These are phyloP conservation scores for Pleurotus salmoneostramineus DNA, from an alignment of 768 basidiomycete genomes.

Conservation along the genomic window DNA sequence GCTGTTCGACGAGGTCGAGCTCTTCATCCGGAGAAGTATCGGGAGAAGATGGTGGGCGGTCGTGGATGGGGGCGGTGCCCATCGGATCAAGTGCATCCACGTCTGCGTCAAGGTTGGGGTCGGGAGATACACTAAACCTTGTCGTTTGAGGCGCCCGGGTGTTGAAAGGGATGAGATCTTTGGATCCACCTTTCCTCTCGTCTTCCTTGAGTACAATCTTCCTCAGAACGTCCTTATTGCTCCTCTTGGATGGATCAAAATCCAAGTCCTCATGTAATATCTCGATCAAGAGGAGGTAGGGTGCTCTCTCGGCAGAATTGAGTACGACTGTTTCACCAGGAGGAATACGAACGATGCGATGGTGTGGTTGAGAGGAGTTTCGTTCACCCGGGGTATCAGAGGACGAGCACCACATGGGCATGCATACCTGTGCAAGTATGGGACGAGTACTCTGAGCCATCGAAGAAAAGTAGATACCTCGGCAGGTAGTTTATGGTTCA, in stretches of 20 bases:
- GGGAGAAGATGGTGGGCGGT: not conserved
- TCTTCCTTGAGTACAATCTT: constrained; percentile 68
- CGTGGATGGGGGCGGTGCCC: constrained; percentile 9
- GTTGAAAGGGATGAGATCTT: constrained; percentile 48
- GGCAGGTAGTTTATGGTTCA: constrained; percentile 95
- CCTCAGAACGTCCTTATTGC: constrained; percentile 83
- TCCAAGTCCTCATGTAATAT: constrained; percentile 87
- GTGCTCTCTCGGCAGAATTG: constrained; percentile 95
- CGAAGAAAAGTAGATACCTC: constrained; percentile 52
- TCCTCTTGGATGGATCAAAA: constrained; percentile 81
- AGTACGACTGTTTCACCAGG: constrained; percentile 97
- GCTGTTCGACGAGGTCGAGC: constrained; percentile 94
- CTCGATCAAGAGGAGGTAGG: constrained; percentile 90
- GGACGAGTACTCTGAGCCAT: constrained; percentile 7
- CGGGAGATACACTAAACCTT: not conserved
- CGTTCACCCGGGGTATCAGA: constrained; percentile 49
- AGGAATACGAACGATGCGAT: constrained; percentile 94
- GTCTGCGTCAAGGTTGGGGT: constrained; percentile 15
- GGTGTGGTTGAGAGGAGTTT: constrained; percentile 63
- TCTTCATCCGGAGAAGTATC: constrained; percentile 70
- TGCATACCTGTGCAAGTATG: constrained; percentile 55
- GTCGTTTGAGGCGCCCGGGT: constrained; percentile 14
- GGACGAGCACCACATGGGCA: constrained; percentile 84
- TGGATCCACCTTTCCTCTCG: constrained; percentile 53
- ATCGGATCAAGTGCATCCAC: constrained; percentile 15